Evolutionary conservation across 2,329 filamentous ascomycete genomes (phyloP), one percentile per base, ranked within the genome.

Genomic region (Monosporascus sp.): DNA sequence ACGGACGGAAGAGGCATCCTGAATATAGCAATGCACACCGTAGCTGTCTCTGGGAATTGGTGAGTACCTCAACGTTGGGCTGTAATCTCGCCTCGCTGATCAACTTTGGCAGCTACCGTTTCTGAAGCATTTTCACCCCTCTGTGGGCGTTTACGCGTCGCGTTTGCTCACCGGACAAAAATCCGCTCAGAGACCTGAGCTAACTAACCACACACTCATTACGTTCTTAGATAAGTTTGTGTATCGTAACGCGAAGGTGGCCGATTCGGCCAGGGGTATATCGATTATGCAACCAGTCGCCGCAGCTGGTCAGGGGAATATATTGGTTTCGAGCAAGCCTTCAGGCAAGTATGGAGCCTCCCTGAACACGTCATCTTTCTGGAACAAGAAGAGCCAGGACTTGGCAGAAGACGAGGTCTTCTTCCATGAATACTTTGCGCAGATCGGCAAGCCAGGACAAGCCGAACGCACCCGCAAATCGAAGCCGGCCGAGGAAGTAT

Each of bases 141-240:
- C 94, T 0, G 93, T 99, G 3, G 85, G 86, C 37, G 82, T 97
- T 5, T 93, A 91, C 66, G 91, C 93, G 1, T 76, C 80, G 17
- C 84, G 86, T 53, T 74, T 97, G 40, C 72, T 96, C 8, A 77
- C 81, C 49, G 82, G 85, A 55, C 81, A 86, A 59, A 80, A 84
- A 50, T 85, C 90, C 70, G 86, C 89, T 55, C 84, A 89, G 58
- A 97, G 97, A 71, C 92, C 94, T 0, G 94, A 99, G 63, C 79
- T 97, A 50, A 87, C 89, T 17, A 86, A 91, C 54, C 93, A 97
- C 70, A 94, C 90, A 1, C 81, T 99, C 48, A 94, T 94, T 65
- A 88, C 95, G 70, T 99, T 99, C 78, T 79, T 99, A 54, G 94
- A 99, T 73, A 92, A 95, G 63, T 99, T 99, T 70, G 91, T 96